Base-by-base conservation (phyloP, 331 rosid species). In the Malus hybrid region DNA sequence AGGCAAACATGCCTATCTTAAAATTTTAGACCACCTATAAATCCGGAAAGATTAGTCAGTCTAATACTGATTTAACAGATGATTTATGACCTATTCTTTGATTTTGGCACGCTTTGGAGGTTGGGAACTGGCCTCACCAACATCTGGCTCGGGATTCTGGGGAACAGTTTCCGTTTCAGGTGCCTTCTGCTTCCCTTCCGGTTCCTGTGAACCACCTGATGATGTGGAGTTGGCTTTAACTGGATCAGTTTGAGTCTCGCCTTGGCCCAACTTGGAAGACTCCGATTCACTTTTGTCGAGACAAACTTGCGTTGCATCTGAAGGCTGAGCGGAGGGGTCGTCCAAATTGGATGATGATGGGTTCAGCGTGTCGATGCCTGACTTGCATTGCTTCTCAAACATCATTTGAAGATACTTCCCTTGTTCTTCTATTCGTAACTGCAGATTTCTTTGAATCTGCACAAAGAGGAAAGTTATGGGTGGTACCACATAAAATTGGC, bases 381-480 rank as follows among this genome's bases (percentile, higher is more conserved):
- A 70, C 78, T 92, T 89, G 89, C 94, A 89, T 84, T 94, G 98
- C 81, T 91, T 87, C 87, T 95, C 97, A 78, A 95, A 92, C 93
- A 95, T 92, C 97, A 84, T 92, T 72, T 95, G 99, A 68, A 95
- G 96, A 82, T 77, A 85, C 86, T 86, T 87, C 71, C 99, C 99
- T 76, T 95, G 99, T 77, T 95, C 97, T 90, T 92, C 99, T 80
- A 95, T 92, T 71, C 99, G 88, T 84, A 95, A 68, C 85, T 95
- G 99, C 72, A 95, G 87, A 83, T 86, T 95, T 84, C 99, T 87
- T 89, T 95, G 99, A 80, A 95, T 95, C 99, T 95, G 72, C 72
- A 56, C 64, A 77, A 63, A 60, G 22, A 28, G 2, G 33, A 74
- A 67, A 75, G 10, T 76, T 22, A 52, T 12, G 32, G 18, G 70